These are phyloP conservation scores for Tolypocladium ovalisporum DNA, from an alignment of 2,329 filamentous ascomycete genomes.

Conservation along the genomic window DNA sequence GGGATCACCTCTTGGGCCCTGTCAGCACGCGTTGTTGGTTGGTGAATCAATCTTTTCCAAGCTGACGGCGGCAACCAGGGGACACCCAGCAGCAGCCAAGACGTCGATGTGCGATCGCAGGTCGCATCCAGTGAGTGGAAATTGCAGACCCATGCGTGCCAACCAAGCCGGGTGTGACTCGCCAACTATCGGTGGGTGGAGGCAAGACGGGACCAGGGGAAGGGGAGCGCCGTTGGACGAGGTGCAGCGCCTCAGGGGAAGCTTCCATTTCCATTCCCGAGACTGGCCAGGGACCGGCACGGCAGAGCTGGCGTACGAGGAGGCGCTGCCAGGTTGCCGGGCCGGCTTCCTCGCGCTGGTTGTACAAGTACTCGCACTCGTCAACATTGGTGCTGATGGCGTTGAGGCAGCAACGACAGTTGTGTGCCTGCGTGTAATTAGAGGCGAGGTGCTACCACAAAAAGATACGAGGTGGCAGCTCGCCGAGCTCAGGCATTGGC, in stretches of 20 bases:
- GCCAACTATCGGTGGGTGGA: conserved; percentile 1
- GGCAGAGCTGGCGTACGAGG: background rate
- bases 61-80: background rate
- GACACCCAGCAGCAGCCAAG: background rate
- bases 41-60: background rate
- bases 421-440: background rate
- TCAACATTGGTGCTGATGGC: background rate
- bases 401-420: background rate
- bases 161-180: conserved; percentile 2
- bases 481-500: background rate
- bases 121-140: conserved; percentile 1
- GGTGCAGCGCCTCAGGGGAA: background rate
- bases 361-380: background rate
- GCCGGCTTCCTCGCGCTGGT: no score
- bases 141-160: conserved; percentile 3
- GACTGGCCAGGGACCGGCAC: background rate
- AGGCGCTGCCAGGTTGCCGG: background rate
- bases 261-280: background rate
- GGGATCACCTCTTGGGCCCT: background rate
- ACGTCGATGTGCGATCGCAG: background rate
- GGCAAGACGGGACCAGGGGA: background rate
- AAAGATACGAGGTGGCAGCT: background rate
- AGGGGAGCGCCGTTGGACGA: background rate
- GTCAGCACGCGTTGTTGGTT: background rate
- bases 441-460: background rate